Evolutionary conservation across 805 yeast species (phyloP), one percentile per base, ranked within the genome.

Genomic region (Kuraishia borneana): DNA sequence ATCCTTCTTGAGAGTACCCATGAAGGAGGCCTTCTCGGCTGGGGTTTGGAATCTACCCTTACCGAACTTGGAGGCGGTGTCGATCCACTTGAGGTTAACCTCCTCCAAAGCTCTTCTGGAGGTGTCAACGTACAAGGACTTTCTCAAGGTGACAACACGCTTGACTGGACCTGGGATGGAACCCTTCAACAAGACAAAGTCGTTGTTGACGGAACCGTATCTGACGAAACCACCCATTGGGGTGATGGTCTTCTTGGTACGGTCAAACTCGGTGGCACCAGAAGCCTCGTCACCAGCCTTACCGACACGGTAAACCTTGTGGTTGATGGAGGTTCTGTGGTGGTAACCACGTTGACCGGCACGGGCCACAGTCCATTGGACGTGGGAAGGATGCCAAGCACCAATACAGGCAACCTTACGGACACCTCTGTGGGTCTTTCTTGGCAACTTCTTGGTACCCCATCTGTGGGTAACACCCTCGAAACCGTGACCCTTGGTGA

Each of bases 21-120:
- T 60, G 89, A 92, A 92, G 64, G 98, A 94, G 64, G 81, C 87
- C 88, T 94, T 94, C 80, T 92, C 99, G 68, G 96, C 97, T 60
- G 96, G 95, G 62, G 99, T 92, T 77, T 92, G 99, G 97, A 92
- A 92, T 82, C 98, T 92, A 79, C 98, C 98, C 85, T 92, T 94
- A 83, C 99, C 99, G 88, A 92, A 92, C 74, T 89, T 88, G 62
- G 98, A 92, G 65, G 99, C 95, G 59, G 99, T 92, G 70, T 92
- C 99, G 66, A 92, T 92, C 98, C 97, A 92, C 75, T 92, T 92
- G 72, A 92, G 83, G 79, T 71, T 75, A 54, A 89, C 95, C 71
- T 85, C 68, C 79, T 92, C 99, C 56, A 82, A 65, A 58, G 97
- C 97, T 73, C 78, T 82, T 80, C 98, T 92, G 59, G 94, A 83